Conservation (phyloP, 2,329 filamentous ascomycete genomes). For the Calonectria montana region DNA sequence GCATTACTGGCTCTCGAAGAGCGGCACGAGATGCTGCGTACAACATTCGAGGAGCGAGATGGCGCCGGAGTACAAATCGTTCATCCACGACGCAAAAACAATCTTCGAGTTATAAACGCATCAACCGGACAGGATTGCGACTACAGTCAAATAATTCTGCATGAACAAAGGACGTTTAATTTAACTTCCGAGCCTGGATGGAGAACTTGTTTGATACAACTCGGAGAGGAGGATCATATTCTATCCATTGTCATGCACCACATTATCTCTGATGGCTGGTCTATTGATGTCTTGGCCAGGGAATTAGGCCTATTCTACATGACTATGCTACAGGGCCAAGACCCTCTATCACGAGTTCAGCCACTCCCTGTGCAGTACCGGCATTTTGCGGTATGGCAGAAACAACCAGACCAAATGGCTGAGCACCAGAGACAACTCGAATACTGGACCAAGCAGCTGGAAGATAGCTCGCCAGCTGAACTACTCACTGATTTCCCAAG, state of each 20-base stretch:
- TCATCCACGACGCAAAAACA: neutral
- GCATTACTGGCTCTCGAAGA: neutral
- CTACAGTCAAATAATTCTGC: neutral
- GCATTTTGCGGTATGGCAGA: constrained; percentile 33
- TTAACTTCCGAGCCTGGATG: constrained; percentile 25
- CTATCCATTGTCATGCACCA: constrained; percentile 38
- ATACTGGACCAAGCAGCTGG: constrained; percentile 24
- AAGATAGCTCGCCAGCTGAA: constrained; percentile 24
- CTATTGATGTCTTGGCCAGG: constrained; percentile 6
- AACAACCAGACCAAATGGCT: constrained; percentile 44
- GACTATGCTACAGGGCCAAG: constrained; percentile 18
- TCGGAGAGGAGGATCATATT: constrained; percentile 13
- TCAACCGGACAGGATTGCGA: neutral
- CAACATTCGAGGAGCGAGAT: constrained; percentile 22
- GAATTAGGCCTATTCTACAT: constrained; percentile 32
- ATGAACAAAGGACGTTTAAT: constrained; percentile 24
- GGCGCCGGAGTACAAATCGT: constrained; percentile 20
- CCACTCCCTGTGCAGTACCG: constrained; percentile 41
- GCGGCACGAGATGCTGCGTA: constrained; percentile 21
- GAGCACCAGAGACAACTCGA: constrained; percentile 26
- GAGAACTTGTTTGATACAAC: constrained; percentile 24
- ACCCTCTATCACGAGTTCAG: constrained; percentile 21
- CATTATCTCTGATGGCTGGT: constrained; percentile 42
- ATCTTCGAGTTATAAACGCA: constrained; percentile 10
- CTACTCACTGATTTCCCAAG: constrained; percentile 20